Conservation (phyloP, 345 rosid species). For the Rubroshorea leprosula region DNA sequence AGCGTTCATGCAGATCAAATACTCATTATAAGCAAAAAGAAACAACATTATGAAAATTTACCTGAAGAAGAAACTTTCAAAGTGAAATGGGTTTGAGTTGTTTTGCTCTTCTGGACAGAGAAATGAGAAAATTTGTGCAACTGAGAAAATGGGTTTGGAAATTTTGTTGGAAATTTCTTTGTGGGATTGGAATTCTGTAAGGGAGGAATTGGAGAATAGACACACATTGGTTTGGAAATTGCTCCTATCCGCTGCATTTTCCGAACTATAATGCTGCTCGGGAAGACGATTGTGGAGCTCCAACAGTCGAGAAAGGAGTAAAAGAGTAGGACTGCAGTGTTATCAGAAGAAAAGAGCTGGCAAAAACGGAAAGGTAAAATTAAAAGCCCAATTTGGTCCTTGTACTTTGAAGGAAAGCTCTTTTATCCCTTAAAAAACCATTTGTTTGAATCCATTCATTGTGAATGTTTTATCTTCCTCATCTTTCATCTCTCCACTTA, state of each 20-base stretch:
- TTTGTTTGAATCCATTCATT: too few relatives aligned
- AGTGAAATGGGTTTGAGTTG: conserved; percentile 15
- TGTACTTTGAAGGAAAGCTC: too few relatives aligned
- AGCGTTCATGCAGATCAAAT: too few relatives aligned
- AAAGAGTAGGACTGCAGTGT: too few relatives aligned
- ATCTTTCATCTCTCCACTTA: too few relatives aligned
- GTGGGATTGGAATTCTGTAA: conserved; percentile 15
- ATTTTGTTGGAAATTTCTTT: conserved; percentile 12
- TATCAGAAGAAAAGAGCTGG: too few relatives aligned
- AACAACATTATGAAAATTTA: conserved; percentile 20
- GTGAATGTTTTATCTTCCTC: too few relatives aligned
- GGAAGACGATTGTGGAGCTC: neutral
- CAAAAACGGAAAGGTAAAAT: too few relatives aligned
- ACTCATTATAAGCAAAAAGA: too few relatives aligned
- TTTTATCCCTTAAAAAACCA: too few relatives aligned
- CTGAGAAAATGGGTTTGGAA: conserved; percentile 11
- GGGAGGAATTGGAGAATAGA: conserved; percentile 15
- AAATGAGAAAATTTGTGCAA: conserved; percentile 1
- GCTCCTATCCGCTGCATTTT: conserved; percentile 23
- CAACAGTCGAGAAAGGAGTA: too few relatives aligned
- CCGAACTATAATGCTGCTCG: neutral
- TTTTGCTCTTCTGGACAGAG: conserved; percentile 8
- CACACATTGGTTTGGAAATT: conserved; percentile 25
- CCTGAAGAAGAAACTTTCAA: conserved; percentile 46
- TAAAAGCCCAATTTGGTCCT: too few relatives aligned